Evolutionary conservation across 352 stramenopile genomes (phyloP), one percentile per base, ranked within the genome.

Genomic region (Salisapilia sapeloensis): DNA sequence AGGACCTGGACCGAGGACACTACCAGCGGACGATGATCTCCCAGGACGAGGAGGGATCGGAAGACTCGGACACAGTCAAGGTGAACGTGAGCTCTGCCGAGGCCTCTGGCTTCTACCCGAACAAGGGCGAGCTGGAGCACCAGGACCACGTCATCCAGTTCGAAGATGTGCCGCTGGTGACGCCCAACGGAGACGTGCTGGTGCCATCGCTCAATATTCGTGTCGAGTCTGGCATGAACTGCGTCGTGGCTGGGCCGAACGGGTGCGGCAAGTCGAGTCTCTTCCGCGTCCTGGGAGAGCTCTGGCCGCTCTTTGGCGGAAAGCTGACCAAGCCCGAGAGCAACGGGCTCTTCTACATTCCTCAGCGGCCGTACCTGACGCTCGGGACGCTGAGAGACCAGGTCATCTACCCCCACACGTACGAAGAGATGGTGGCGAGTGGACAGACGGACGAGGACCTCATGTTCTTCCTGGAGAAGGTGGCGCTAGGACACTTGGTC

Each of bases 301-400:
- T 94, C 15, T 94, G 81, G 81, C 75, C 77, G 2, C 45, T 92
- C 28, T 83, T 79, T 40, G 67, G 67, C 8, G 71, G 71, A 22
- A 62, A 46, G 33, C 39, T 92, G 22, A 79, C 67, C 22, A 90
- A 90, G 44, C 77, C 77, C 4, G 51, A 64, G 29, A 66, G 63
- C 34, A 83, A 78, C 35, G 63, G 70, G 10, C 46, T 92, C n/a
- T 93, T 93, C 50, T 94, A 93, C 60, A 84, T 93, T 23, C 77
- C 77, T 0, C 81, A 94, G 48, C 69, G 75, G 6, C 79, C 81
- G 21, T 94, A 93, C 45, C 41, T 92, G 45, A 84, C 65, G 31
- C 50, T 93, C 17, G 81, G 81, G 8, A 78, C 58, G 12, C 66
- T 94, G 28, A 63, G 80, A 9, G 81, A 93, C 36, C 79, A 93